phyloP scores from a whole-genome alignment of 169 alveolate species.

The Plasmodium knowlesi region DNA sequence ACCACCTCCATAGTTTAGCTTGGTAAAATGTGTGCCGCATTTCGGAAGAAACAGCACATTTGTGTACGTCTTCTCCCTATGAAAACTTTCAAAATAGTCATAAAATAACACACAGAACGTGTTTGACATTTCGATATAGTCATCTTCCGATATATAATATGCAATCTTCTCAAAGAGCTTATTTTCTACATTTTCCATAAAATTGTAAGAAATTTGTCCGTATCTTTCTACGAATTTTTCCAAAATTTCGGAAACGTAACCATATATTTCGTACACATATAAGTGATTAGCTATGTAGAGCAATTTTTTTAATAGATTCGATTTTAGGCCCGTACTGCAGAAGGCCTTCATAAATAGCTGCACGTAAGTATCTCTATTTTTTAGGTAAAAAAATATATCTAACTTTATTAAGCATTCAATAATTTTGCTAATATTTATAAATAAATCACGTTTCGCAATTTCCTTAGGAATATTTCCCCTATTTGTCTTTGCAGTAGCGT shows the following conservation, averaged over 20 bases:
- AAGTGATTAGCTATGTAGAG: constrained; percentile 66
- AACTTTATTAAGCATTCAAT: constrained; percentile 72
- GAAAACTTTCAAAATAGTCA: constrained; percentile 43
- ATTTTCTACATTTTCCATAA: constrained; percentile 53
- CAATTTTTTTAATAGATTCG: constrained; percentile 44
- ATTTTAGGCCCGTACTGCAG: constrained; percentile 23
- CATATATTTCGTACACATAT: constrained; percentile 48
- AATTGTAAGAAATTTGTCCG: constrained; percentile 52
- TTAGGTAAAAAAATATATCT: constrained; percentile 60
- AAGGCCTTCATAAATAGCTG: constrained; percentile 29
- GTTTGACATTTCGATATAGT: constrained; percentile 71
- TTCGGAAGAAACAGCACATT: neutral
- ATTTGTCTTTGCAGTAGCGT: constrained; percentile 22
- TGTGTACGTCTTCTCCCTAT: constrained; percentile 5
- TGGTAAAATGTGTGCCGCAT: neutral
- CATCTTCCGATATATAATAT: constrained; percentile 58
- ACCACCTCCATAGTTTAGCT: neutral
- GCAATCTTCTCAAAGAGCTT: constrained; percentile 40
- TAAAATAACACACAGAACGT: constrained; percentile 33
- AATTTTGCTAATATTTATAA: constrained; percentile 56
- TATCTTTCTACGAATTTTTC: constrained; percentile 11
- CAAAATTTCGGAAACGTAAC: constrained; percentile 39
- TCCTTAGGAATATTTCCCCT: constrained; percentile 11
- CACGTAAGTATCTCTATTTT: constrained; percentile 26
- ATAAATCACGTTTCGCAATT: constrained; percentile 18